A percentile compares a stretch with the other conserved stretches of the same genome.
Conservation (phyloP, 805 yeast species). For the Monosporozyma aquatica region DNA sequence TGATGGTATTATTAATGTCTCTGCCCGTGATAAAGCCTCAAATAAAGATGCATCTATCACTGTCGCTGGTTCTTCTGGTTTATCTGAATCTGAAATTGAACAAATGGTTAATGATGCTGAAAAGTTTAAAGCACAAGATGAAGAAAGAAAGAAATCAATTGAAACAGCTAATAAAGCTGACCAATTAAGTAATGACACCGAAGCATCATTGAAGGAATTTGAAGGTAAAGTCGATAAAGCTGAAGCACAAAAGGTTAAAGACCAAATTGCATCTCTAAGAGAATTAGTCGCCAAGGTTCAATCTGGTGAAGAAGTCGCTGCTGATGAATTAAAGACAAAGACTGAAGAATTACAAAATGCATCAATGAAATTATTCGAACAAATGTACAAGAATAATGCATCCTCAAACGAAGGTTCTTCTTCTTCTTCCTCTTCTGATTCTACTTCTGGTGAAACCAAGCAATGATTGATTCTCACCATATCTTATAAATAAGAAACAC, state of each 20-base stretch:
- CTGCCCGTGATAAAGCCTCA: constrained; percentile 88
- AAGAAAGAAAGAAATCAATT: constrained; percentile 73
- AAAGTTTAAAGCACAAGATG: constrained; percentile 79
- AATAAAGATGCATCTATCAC: constrained; percentile 92
- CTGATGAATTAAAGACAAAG: constrained; percentile 56
- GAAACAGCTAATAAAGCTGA: constrained; percentile 75
- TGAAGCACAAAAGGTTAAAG: constrained; percentile 40
- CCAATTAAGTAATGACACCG: constrained; percentile 77
- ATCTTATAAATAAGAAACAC: too few species aligned
- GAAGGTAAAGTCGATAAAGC: constrained; percentile 47
- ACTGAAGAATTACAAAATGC: constrained; percentile 68
- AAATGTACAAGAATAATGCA: constrained; percentile 35
- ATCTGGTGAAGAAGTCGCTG: constrained; percentile 47
- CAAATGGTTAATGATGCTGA: constrained; percentile 87
- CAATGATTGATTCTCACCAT: too few species aligned
- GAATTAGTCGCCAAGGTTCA: constrained; percentile 58
- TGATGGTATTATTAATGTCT: constrained; percentile 93
- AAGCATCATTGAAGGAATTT: constrained; percentile 70
- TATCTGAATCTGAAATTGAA: constrained; percentile 83
- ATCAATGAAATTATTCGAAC: constrained; percentile 68
- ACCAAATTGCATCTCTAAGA: constrained; percentile 48
- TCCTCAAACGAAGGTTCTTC: too few species aligned
- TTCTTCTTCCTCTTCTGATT: neutral
- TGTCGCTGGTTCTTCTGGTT: constrained; percentile 92
- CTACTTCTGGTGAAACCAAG: constrained; percentile 10